Conservation (phyloP, 164 flowering plant species). For the Pachysandra terminalis region DNA sequence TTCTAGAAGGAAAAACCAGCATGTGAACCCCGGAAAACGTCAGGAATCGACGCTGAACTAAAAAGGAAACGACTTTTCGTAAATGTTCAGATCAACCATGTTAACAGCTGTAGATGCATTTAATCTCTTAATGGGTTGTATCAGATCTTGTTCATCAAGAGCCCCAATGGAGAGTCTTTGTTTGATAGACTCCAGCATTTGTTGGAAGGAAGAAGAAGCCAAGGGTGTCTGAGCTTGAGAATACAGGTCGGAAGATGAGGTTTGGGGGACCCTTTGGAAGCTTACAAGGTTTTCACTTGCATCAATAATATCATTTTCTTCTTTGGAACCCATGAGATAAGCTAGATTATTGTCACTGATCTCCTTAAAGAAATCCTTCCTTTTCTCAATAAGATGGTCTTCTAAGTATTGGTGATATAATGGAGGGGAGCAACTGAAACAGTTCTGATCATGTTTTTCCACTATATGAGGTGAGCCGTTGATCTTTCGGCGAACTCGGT, state of each 20-base stretch:
- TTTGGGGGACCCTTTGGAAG: constrained; percentile 16
- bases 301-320: background rate
- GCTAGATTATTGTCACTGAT: background rate
- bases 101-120: background rate
- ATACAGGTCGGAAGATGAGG: constrained; percentile 5
- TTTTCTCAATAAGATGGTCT: too few relatives aligned
- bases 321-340: constrained; percentile 4
- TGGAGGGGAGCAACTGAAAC: constrained; percentile 3
- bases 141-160: constrained; percentile 19
- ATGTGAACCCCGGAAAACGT: too few relatives aligned
- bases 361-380: background rate
- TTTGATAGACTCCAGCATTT: constrained; percentile 20
- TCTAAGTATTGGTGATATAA: background rate
- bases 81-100: background rate
- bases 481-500: constrained; percentile 31
- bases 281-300: background rate
- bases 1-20: too few relatives aligned
- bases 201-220: constrained; percentile 18
- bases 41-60: too few relatives aligned
- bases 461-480: constrained; percentile 5
- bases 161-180: constrained; percentile 23
- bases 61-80: too few relatives aligned
- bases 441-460: constrained; percentile 8
- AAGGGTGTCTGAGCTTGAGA: constrained; percentile 8
- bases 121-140: constrained; percentile 22